Evolutionary conservation across 192 early-diverging fungal genomes (phyloP).

Genomic region (Entophlyctis luteolus): DNA sequence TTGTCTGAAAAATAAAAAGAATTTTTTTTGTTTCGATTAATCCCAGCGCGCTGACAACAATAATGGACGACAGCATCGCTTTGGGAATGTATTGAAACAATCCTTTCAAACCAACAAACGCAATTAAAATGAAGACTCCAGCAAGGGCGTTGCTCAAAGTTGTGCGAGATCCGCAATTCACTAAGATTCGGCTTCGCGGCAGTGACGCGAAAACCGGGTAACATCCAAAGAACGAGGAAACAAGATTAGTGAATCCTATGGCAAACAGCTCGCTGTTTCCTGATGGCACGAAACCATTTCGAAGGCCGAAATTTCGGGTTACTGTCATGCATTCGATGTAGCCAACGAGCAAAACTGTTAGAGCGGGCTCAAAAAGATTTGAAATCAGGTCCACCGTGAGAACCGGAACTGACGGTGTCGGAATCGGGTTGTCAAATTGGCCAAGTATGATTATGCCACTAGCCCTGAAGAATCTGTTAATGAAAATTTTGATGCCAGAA

Average conservation of each 20-base stretch:
- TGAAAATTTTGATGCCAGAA: too few relatives aligned
- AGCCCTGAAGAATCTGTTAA: neutral
- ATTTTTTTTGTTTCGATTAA: constrained; percentile 76
- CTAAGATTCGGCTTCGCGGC: constrained; percentile 85
- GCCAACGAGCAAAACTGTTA: constrained; percentile 40
- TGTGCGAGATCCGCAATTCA: constrained; percentile 77
- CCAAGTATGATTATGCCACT: constrained; percentile 38
- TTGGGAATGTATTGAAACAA: constrained; percentile 75
- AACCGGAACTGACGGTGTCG: constrained; percentile 21
- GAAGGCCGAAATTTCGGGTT: constrained; percentile 35
- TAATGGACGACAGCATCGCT: constrained; percentile 73
- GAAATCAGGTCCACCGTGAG: constrained; percentile 24
- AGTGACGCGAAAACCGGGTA: constrained; percentile 76
- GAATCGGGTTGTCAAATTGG: constrained; percentile 31
- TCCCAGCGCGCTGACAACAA: constrained; percentile 75
- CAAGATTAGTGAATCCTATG: constrained; percentile 41
- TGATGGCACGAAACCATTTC: constrained; percentile 33
- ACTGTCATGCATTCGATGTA: constrained; percentile 44
- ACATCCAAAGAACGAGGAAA: constrained; percentile 38
- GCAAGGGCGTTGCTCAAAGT: constrained; percentile 76
- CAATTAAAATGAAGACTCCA: constrained; percentile 64
- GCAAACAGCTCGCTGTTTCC: constrained; percentile 46
- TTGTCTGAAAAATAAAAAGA: constrained; percentile 60
- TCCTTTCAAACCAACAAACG: constrained; percentile 68
- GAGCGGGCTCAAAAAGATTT: constrained; percentile 30